A percentile compares a stretch with the other conserved stretches of the same genome.
These are phyloP conservation scores for Eleusine coracana DNA, from an alignment of 176 grass and related monocot genomes.

Conservation along the genomic window DNA sequence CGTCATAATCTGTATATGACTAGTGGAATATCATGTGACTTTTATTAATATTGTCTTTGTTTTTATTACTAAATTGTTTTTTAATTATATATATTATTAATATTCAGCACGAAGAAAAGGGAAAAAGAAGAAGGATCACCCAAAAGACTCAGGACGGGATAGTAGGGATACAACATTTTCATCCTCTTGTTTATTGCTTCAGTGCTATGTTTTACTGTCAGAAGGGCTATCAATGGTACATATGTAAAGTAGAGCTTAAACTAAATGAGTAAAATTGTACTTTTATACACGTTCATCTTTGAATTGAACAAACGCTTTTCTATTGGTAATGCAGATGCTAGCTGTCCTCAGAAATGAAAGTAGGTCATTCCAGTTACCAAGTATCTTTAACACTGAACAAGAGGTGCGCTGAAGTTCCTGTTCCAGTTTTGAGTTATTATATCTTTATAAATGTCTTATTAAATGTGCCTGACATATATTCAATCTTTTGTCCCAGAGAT, in stretches of 20 bases:
- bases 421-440: conserved; percentile 10
- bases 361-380: conserved; percentile 68
- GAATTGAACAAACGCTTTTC: conserved; percentile 24
- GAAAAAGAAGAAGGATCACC: conserved; percentile 91
- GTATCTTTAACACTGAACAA: conserved; percentile 83
- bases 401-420: conserved; percentile 59
- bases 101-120: conserved; percentile 76
- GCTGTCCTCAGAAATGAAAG: conserved; percentile 81
- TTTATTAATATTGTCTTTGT: conserved; percentile 29
- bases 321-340: conserved; percentile 61
- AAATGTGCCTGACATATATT: neutral
- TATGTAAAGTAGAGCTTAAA: neutral
- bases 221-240: conserved; percentile 95
- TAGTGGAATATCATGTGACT: neutral
- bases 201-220: conserved; percentile 87
- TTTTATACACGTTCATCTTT: conserved; percentile 13
- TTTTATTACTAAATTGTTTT: conserved; percentile 21
- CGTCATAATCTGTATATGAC: neutral
- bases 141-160: conserved; percentile 68
- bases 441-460: neutral
- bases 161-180: conserved; percentile 65
- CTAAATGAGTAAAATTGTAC: neutral
- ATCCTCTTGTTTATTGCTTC: conserved; percentile 73
- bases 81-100: conserved; percentile 26
- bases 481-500: conserved; percentile 68